A percentile compares a stretch with the other conserved stretches of the same genome.
These are phyloP conservation scores for Suillus cothurnatus DNA, from an alignment of 768 basidiomycete genomes.

Conservation along the genomic window DNA sequence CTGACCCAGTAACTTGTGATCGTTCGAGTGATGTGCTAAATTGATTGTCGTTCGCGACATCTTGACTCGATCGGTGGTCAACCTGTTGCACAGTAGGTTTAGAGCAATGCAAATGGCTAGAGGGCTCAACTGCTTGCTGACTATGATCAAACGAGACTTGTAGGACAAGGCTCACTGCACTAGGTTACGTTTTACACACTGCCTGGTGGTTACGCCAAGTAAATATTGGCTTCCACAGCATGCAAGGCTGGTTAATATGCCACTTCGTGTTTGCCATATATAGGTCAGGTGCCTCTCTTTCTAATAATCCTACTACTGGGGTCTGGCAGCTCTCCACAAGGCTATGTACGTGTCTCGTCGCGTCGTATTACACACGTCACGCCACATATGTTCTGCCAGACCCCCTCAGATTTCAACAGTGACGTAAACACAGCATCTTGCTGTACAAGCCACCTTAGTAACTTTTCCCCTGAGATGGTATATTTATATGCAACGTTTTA, in stretches of 20 bases:
- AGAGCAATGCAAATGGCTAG: background rate
- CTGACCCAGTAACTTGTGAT: background rate
- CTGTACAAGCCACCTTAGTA: background rate
- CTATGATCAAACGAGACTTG: no score
- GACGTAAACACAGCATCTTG: background rate
- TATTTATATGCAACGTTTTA: no score
- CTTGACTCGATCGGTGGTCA: background rate
- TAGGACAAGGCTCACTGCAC: no score
- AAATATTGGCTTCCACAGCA: background rate
- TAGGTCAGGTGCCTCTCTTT: background rate
- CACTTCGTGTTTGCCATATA: background rate
- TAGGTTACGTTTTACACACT: background rate
- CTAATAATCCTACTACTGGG: background rate
- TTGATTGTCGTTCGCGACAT: background rate
- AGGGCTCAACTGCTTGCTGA: no score
- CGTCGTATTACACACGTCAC: background rate
- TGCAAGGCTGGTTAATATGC: background rate
- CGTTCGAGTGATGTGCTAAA: no score
- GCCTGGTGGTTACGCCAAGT: background rate
- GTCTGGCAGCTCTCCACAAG: background rate
- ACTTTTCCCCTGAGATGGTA: no score
- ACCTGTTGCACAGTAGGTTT: background rate
- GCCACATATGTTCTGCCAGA: background rate
- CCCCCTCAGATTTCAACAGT: background rate
- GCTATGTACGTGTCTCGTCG: background rate